Conservation (phyloP, 2,329 filamentous ascomycete species). For the Xylariaceae sp. region DNA sequence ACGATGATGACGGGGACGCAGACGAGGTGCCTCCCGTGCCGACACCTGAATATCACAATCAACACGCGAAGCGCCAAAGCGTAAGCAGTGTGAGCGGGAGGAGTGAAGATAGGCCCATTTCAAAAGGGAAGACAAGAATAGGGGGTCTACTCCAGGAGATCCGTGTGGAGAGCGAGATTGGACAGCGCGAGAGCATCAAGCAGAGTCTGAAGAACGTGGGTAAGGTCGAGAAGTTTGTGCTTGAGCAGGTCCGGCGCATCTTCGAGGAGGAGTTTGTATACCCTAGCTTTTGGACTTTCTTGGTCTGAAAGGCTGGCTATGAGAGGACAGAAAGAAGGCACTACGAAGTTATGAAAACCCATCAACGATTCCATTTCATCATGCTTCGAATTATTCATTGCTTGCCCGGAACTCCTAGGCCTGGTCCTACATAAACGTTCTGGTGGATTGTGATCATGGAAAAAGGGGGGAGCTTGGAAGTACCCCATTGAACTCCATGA, state of each 20-base stretch:
- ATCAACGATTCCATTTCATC: no score
- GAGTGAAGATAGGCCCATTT: slow-evolving; percentile 31
- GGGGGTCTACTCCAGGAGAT: slow-evolving; percentile 87
- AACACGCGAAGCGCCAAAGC: neutral
- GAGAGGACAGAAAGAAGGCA: no score
- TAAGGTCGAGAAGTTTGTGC: slow-evolving; percentile 95
- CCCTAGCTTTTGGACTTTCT: slow-evolving; percentile 96
- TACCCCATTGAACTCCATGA: no score
- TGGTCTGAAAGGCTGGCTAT: slow-evolving; percentile 52
- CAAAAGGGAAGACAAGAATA: slow-evolving; percentile 34
- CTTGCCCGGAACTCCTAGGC: neutral
- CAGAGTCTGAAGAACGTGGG: slow-evolving; percentile 97
- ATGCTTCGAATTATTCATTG: no score
- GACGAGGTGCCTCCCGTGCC: neutral
- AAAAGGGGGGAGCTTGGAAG: no score
- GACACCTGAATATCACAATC: slow-evolving; percentile 14
- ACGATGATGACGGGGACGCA: slow-evolving; percentile 33
- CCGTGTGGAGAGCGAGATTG: slow-evolving; percentile 95
- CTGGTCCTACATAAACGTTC: neutral
- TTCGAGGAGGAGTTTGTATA: slow-evolving; percentile 99
- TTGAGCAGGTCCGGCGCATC: slow-evolving; percentile 93
- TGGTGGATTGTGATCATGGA: no score
- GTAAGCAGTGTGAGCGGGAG: slow-evolving; percentile 18
- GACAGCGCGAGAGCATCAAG: slow-evolving; percentile 82
- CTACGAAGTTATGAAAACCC: neutral